A percentile compares a stretch with the other conserved stretches of the same genome.
Conservation (phyloP, 2,329 filamentous ascomycete species). For the Biscogniauxia marginata region DNA sequence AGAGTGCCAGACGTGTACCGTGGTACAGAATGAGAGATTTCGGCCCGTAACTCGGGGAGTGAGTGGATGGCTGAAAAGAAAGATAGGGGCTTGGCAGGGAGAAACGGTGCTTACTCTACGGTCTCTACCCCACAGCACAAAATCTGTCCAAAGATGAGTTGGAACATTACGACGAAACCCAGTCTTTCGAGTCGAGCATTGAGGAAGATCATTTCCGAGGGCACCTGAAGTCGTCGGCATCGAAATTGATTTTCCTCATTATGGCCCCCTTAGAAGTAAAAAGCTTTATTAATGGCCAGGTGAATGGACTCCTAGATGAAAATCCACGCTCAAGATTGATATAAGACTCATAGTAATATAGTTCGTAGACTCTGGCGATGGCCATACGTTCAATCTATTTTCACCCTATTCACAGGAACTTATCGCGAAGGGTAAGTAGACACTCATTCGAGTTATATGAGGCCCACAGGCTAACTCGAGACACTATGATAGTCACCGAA, state of each 20-base stretch:
- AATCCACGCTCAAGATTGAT: neutral
- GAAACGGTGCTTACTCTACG: no score
- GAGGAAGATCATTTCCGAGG: no score
- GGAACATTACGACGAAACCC: no score
- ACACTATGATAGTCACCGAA: neutral
- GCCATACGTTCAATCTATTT: slow-evolving; percentile 15
- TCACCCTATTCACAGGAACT: slow-evolving; percentile 17
- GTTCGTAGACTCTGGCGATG: slow-evolving; percentile 14
- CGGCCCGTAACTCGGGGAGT: no score
- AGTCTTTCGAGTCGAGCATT: no score
- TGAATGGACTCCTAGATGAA: neutral
- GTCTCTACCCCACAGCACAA: no score
- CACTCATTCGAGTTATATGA: neutral
- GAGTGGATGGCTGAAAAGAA: neutral
- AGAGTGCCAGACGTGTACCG: no score
- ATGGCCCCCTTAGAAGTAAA: slow-evolving; percentile 15
- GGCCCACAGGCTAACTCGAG: neutral
- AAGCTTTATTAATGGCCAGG: slow-evolving; percentile 18
- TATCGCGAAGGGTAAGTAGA: slow-evolving; percentile 10
- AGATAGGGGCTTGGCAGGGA: no score
- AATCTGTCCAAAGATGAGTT: no score
- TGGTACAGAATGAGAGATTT: neutral
- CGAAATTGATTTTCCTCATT: neutral
- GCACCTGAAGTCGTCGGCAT: no score
- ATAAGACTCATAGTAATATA: neutral